Percentiles rank a stretch among this genome's conserved stretches.
Conservation (phyloP, 1,139 yeast genomes). For the Protomyces inouyei region DNA sequence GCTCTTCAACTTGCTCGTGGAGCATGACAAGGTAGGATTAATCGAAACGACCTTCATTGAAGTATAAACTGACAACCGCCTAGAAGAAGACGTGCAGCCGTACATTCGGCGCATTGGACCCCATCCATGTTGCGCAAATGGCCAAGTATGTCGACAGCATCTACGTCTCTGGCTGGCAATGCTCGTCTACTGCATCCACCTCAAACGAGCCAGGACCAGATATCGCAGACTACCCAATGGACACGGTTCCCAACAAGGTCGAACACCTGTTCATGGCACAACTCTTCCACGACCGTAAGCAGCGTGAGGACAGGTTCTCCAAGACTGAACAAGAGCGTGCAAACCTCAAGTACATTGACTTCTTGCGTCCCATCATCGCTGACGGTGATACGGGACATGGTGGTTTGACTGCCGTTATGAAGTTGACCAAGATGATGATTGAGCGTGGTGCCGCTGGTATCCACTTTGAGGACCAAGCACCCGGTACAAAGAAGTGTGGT, state of each 20-base stretch:
- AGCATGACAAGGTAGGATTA: constrained; percentile 17
- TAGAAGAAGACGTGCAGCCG: constrained; percentile 56
- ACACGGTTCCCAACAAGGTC: constrained; percentile 97
- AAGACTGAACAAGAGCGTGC: constrained; percentile 60
- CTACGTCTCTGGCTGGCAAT: constrained; percentile 98
- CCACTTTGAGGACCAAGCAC: constrained; percentile 97
- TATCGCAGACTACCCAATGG: constrained; percentile 97
- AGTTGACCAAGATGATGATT: constrained; percentile 90
- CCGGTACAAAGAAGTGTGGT: constrained; percentile 99
- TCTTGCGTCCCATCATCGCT: constrained; percentile 88
- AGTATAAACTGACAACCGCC: neutral
- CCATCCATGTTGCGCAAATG: constrained; percentile 94
- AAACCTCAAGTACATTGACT: constrained; percentile 59
- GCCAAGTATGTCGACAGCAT: constrained; percentile 86
- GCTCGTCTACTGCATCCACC: constrained; percentile 94
- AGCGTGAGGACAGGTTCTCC: constrained; percentile 74
- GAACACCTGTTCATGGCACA: constrained; percentile 97
- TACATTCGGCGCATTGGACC: constrained; percentile 96
- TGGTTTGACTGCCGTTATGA: constrained; percentile 92
- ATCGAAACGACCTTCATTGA: neutral
- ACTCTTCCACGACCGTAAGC: constrained; percentile 94
- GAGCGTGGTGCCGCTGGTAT: constrained; percentile 99
- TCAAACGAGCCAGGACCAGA: constrained; percentile 98
- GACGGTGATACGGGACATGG: constrained; percentile 99
- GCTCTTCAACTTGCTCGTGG: constrained; percentile 50